phyloP scores from a whole-genome alignment of 306 rosid genomes.

The Hippophae gyantsensis region DNA sequence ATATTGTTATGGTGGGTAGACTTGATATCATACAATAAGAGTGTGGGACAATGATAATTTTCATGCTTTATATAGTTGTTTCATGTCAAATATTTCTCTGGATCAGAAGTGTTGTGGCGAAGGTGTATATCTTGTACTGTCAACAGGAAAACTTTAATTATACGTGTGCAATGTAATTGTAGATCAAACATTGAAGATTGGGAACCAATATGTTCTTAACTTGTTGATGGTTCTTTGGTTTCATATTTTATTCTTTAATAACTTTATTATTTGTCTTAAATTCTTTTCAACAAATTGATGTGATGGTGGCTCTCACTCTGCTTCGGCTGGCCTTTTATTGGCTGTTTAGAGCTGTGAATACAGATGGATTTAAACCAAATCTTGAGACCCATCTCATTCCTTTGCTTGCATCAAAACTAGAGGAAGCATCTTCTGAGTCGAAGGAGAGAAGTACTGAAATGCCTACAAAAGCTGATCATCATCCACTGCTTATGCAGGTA shows the following conservation, averaged over 20 bases:
- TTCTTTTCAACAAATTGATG: background rate
- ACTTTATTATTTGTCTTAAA: background rate
- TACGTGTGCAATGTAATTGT: too few species aligned
- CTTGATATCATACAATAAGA: too few species aligned
- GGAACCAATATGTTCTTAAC: background rate
- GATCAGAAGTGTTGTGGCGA: too few species aligned
- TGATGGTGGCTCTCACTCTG: conserved; percentile 6
- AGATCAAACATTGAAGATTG: background rate
- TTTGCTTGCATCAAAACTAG: conserved; percentile 59
- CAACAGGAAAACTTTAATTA: too few species aligned
- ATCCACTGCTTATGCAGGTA: conserved; percentile 73
- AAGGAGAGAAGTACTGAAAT: conserved; percentile 40
- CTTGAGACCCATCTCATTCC: conserved; percentile 86
- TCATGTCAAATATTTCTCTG: too few species aligned
- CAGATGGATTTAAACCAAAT: conserved; percentile 95
- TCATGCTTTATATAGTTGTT: too few species aligned
- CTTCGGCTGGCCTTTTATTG: conserved; percentile 14
- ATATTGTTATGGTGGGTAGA: too few species aligned
- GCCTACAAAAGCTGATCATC: conserved; percentile 56
- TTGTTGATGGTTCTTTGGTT: background rate
- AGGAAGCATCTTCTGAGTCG: conserved; percentile 47
- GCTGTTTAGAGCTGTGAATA: conserved; percentile 78
- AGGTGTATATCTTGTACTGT: too few species aligned
- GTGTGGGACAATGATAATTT: too few species aligned
- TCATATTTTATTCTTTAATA: background rate